Conservation (phyloP, 345 rosid species). For the Draba incana region DNA sequence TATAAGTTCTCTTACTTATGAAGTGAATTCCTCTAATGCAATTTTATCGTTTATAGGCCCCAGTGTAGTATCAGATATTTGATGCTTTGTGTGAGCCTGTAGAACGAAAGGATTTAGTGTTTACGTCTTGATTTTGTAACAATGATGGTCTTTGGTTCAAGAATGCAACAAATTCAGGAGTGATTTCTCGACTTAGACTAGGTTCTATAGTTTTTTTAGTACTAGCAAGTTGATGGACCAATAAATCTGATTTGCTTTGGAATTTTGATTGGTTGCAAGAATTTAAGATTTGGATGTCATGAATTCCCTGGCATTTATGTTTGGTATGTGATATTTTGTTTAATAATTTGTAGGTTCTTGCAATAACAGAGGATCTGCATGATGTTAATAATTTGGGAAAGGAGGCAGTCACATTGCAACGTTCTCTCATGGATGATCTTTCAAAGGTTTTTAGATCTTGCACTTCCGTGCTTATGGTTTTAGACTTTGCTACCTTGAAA, state of each 20-base stretch:
- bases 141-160: conserved; percentile 8
- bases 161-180: conserved; percentile 2
- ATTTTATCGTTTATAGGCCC: neutral
- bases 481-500: conserved; percentile 1
- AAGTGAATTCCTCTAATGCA: conserved; percentile 7
- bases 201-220: neutral
- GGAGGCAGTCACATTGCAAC: conserved; percentile 77
- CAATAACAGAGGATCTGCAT: conserved; percentile 87
- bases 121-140: conserved; percentile 21
- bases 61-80: conserved; percentile 18
- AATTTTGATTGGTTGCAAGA: conserved; percentile 7
- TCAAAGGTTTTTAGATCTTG: conserved; percentile 61
- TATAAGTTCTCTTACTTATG: conserved; percentile 11
- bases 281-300: neutral
- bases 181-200: neutral
- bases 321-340: conserved; percentile 30
- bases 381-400: conserved; percentile 84
- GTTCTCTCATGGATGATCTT: conserved; percentile 77
- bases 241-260: conserved; percentile 4
- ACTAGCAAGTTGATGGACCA: conserved; percentile 5
- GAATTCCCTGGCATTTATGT: conserved; percentile 16
- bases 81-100: conserved; percentile 13
- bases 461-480: conserved; percentile 11
- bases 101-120: conserved; percentile 12
- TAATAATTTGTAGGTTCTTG: conserved; percentile 66